Evolutionary conservation across 1,284 basidiomycete species (phyloP).

Genomic region (Puccinia horiana): DNA sequence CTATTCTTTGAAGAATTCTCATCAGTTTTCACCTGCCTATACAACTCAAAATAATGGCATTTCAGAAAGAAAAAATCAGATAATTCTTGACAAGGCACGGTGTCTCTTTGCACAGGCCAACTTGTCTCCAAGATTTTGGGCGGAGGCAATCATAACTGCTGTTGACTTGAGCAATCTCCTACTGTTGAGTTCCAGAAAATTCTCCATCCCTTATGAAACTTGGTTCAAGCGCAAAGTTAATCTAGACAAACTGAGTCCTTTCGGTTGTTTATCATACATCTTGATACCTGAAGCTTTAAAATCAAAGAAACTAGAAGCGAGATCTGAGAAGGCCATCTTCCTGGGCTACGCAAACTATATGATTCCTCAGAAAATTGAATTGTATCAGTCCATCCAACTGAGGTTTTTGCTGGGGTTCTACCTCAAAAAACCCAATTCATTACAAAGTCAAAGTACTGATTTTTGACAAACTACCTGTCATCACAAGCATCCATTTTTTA

Average conservation of each 20-base stretch:
- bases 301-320: not conserved
- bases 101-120: no score
- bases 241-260: not conserved
- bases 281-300: not conserved
- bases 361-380: no score
- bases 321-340: not conserved
- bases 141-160: not conserved
- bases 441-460: no score
- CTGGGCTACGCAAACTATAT: not conserved
- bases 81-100: slow-evolving; percentile 54
- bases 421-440: no score
- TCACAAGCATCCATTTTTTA: no score
- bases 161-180: slow-evolving; percentile 9
- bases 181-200: not conserved
- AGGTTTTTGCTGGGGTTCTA: no score
- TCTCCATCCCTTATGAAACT: not conserved
- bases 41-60: slow-evolving; percentile 58
- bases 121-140: slow-evolving; percentile 1
- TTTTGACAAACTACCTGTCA: no score
- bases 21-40: slow-evolving; percentile 57
- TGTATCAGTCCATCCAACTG: no score
- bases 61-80: slow-evolving; percentile 56
- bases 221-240: not conserved
- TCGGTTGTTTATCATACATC: not conserved
- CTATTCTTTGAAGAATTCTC: slow-evolving; percentile 14